Percentiles rank a stretch among this genome's conserved stretches.
Evolutionary conservation across 2,329 filamentous ascomycete genomes (phyloP).

Genomic region (Colletotrichum chlorophyti): DNA sequence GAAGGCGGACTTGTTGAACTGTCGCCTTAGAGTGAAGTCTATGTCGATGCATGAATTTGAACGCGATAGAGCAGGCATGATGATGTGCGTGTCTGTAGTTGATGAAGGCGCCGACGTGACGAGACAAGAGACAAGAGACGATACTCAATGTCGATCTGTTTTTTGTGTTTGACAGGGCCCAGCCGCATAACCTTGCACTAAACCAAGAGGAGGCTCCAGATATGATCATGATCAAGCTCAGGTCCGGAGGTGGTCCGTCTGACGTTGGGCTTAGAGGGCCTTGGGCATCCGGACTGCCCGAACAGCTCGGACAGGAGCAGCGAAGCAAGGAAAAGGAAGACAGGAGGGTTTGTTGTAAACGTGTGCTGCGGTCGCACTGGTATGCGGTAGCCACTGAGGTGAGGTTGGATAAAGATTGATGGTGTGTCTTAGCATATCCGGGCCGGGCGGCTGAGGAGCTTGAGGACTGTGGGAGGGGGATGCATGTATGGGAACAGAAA

Average conservation of each 20-base stretch:
- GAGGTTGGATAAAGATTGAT: not conserved
- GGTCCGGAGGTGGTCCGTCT: conserved; percentile 24
- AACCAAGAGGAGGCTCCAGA: conserved; percentile 10
- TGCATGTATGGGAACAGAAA: not conserved
- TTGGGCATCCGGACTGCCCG: conserved; percentile 21
- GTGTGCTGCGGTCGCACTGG: not conserved
- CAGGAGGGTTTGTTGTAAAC: not conserved
- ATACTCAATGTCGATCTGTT: not conserved
- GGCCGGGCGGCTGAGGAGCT: conserved; percentile 7
- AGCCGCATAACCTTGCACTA: conserved; percentile 22
- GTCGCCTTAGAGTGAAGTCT: conserved; percentile 75
- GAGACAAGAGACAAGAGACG: conserved; percentile 4
- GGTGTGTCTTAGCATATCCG: conserved; percentile 1
- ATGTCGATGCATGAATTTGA: conserved; percentile 66
- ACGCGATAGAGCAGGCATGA: conserved; percentile 51
- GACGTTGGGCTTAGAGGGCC: conserved; percentile 8
- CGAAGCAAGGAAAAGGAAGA: not conserved
- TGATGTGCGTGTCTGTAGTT: conserved; percentile 28
- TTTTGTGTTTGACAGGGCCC: conserved; percentile 12
- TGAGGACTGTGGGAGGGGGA: not conserved
- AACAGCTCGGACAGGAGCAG: conserved; percentile 9
- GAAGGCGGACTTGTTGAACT: conserved; percentile 78
- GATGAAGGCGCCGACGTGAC: conserved; percentile 5
- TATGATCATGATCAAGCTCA: conserved; percentile 20
- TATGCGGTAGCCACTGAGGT: not conserved